A percentile compares a stretch with the other conserved stretches of the same genome.
Conservation (phyloP, 2,329 filamentous ascomycete genomes). For the Pseudofabraea citricarpa region DNA sequence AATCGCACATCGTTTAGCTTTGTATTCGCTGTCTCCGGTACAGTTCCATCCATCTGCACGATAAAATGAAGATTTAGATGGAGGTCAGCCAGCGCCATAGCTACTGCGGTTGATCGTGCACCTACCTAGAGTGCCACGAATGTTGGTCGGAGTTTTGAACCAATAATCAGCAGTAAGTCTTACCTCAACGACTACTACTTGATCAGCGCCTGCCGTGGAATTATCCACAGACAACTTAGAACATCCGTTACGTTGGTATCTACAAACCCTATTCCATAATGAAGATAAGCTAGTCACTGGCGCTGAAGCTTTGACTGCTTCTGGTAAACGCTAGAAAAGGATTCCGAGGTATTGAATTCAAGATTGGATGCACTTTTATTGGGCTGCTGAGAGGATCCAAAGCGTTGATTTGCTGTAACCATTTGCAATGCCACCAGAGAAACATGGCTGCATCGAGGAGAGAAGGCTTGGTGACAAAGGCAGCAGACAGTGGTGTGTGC, state of each 20-base stretch:
- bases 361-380: slow-evolving; percentile 15
- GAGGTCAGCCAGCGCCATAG: slow-evolving; percentile 14
- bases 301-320: slow-evolving; percentile 24
- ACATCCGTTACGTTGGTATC: slow-evolving; percentile 20
- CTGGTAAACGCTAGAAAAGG: slow-evolving; percentile 11
- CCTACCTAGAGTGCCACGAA: slow-evolving; percentile 14
- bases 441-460: slow-evolving; percentile 35
- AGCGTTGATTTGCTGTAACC: slow-evolving; percentile 19
- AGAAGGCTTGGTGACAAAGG: slow-evolving; percentile 29
- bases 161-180: slow-evolving; percentile 4
- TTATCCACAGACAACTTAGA: slow-evolving; percentile 25
- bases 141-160: neutral
- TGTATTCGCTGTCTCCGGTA: neutral
- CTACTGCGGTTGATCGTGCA: slow-evolving; percentile 12
- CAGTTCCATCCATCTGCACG: slow-evolving; percentile 19
- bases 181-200: slow-evolving; percentile 22
- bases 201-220: slow-evolving; percentile 21
- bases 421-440: slow-evolving; percentile 33
- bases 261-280: slow-evolving; percentile 13
- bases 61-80: slow-evolving; percentile 23
- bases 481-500: slow-evolving; percentile 33
- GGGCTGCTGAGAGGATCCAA: neutral
- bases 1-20: neutral
- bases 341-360: slow-evolving; percentile 14
- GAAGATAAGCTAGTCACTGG: slow-evolving; percentile 29